Evolutionary conservation across 805 yeast genomes (phyloP).

Genomic region (Myxozyma udenii): DNA sequence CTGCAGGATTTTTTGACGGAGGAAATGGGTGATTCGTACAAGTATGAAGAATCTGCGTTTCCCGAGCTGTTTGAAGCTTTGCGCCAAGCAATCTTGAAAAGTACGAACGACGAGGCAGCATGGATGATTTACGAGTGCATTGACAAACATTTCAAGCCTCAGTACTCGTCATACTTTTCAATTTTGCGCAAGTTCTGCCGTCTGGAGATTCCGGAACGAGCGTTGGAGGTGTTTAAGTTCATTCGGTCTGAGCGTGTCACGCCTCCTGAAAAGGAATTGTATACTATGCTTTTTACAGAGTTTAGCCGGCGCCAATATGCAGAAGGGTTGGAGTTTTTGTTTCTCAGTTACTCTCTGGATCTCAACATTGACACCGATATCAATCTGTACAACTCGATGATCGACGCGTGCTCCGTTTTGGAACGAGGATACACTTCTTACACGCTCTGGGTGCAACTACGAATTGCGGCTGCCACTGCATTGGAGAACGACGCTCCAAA

Average conservation of each 20-base stretch:
- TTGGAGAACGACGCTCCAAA: constrained; percentile 26
- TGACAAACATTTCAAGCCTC: constrained; percentile 53
- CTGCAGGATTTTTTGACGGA: constrained; percentile 44
- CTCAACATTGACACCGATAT: constrained; percentile 54
- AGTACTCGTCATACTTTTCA: constrained; percentile 58
- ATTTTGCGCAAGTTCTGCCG: constrained; percentile 55
- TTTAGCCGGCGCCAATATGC: constrained; percentile 60
- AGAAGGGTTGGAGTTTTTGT: constrained; percentile 64
- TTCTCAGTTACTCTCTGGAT: constrained; percentile 63
- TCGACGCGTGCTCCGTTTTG: constrained; percentile 63
- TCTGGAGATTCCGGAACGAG: constrained; percentile 56
- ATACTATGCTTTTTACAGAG: constrained; percentile 55
- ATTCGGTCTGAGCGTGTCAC: constrained; percentile 43
- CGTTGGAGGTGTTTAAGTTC: constrained; percentile 59
- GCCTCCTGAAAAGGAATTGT: constrained; percentile 47
- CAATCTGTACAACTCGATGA: constrained; percentile 55
- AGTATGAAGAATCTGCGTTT: constrained; percentile 32
- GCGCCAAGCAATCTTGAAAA: constrained; percentile 45
- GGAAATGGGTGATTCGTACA: constrained; percentile 40
- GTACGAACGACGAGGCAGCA: constrained; percentile 44
- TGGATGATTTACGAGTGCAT: constrained; percentile 61
- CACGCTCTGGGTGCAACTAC: constrained; percentile 59
- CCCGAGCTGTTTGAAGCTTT: constrained; percentile 45
- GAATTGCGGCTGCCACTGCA: constrained; percentile 51
- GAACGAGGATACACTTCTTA: constrained; percentile 54